Evolutionary conservation across 108 stramenopile species (phyloP).

Genomic region (Cyclotella sp.): DNA sequence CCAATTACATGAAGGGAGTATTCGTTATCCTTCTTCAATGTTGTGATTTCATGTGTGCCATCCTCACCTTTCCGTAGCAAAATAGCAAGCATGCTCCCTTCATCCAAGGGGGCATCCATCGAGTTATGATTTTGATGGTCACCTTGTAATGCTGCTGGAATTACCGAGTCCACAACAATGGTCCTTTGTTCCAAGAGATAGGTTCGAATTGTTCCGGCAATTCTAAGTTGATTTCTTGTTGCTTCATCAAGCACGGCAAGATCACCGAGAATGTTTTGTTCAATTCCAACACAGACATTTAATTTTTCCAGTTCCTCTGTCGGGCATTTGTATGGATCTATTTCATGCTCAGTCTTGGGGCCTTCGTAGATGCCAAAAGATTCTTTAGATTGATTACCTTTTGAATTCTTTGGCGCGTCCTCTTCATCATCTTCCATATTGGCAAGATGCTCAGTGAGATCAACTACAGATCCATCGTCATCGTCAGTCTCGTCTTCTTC

Average conservation of each 20-base stretch:
- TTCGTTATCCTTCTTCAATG: conserved; percentile 26
- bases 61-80: conserved; percentile 2
- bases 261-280: background rate
- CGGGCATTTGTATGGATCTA: conserved; percentile 71
- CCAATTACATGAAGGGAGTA: conserved; percentile 63
- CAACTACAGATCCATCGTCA: conserved; percentile 55
- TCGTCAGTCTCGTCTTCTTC: conserved; percentile 36
- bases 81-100: conserved; percentile 63
- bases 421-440: conserved; percentile 59
- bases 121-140: conserved; percentile 2
- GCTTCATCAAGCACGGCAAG: conserved; percentile 9
- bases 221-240: conserved; percentile 26
- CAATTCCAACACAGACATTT: conserved; percentile 52
- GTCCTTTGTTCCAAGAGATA: conserved; percentile 72
- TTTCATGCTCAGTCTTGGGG: conserved; percentile 76
- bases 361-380: conserved; percentile 18
- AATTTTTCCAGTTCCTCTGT: conserved; percentile 60
- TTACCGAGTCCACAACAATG: conserved; percentile 70
- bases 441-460: conserved; percentile 52
- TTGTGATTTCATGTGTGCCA: background rate
- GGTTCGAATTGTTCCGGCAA: conserved; percentile 70
- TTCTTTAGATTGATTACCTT: conserved; percentile 14
- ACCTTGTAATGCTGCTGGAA: conserved; percentile 10
- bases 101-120: conserved; percentile 54
- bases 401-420: background rate